Conservation (phyloP, 2,329 filamentous ascomycete species). For the Helicocarpus griseus region DNA sequence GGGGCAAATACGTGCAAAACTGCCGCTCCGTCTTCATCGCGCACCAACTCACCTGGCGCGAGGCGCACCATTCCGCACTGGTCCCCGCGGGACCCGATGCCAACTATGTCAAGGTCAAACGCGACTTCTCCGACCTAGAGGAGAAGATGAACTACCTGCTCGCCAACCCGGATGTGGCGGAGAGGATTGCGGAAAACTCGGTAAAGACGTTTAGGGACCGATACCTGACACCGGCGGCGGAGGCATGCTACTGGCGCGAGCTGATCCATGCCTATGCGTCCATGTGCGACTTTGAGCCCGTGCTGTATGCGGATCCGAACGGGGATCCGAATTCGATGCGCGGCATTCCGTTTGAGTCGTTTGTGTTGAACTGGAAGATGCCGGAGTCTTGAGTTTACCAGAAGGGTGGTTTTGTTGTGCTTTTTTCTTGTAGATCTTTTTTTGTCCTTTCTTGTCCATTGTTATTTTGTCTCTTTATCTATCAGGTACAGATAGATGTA, state of each 20-base stretch:
- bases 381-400: background rate
- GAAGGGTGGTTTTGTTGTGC: background rate
- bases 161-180: constrained; percentile 34
- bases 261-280: constrained; percentile 31
- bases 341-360: constrained; percentile 33
- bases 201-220: constrained; percentile 41
- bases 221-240: constrained; percentile 46
- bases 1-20: constrained; percentile 45
- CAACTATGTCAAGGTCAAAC: constrained; percentile 41
- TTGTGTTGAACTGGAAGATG: constrained; percentile 20
- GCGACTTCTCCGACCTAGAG: constrained; percentile 49
- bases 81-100: constrained; percentile 36
- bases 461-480: background rate
- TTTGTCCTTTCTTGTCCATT: background rate
- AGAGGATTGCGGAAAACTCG: constrained; percentile 42
- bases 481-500: background rate
- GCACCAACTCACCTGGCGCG: constrained; percentile 40
- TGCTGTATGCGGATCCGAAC: constrained; percentile 22
- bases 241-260: constrained; percentile 47
- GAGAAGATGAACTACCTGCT: constrained; percentile 35
- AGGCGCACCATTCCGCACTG: constrained; percentile 41
- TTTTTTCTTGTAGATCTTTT: background rate
- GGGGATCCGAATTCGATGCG: constrained; percentile 21
- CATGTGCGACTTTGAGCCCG: constrained; percentile 33
- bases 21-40: constrained; percentile 42